Conservation (phyloP, 2,329 filamentous ascomycete species). For the Claviceps monticola region DNA sequence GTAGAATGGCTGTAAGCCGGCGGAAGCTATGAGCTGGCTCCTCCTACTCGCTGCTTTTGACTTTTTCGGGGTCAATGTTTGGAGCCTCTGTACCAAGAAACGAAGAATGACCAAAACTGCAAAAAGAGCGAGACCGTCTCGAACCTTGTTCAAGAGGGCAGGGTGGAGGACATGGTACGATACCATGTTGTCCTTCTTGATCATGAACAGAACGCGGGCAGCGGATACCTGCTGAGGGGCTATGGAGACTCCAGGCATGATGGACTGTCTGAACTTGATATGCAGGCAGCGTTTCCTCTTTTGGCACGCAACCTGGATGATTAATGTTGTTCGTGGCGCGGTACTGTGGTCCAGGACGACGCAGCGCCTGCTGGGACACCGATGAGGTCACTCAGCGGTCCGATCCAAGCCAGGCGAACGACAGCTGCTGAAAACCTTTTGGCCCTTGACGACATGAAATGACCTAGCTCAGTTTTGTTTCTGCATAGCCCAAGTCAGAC, state of each 20-base stretch:
- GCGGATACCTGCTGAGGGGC: constrained; percentile 20
- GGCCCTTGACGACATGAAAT: neutral
- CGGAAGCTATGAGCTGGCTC: constrained; percentile 7
- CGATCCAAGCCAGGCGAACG: neutral
- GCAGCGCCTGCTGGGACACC: neutral
- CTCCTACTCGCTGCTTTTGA: neutral
- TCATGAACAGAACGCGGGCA: constrained; percentile 13
- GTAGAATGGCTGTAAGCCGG: neutral
- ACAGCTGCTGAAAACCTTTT: neutral
- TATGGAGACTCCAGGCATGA: constrained; percentile 18
- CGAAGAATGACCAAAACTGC: constrained; percentile 22
- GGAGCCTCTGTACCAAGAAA: constrained; percentile 14
- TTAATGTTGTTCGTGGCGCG: neutral
- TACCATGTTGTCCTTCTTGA: constrained; percentile 18
- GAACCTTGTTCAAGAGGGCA: constrained; percentile 15
- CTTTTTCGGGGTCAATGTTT: constrained; percentile 1
- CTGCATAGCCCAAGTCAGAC: neutral
- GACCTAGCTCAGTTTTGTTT: neutral
- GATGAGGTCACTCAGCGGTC: neutral
- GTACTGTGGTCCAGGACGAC: neutral
- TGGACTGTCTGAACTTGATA: neutral
- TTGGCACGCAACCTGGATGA: too few species aligned
- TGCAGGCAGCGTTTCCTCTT: too few species aligned
- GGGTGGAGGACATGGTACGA: constrained; percentile 8
- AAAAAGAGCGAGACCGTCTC: constrained; percentile 19